These are phyloP conservation scores for Hansenula lynferdii DNA, from an alignment of 1,139 yeast species.

Conservation along the genomic window DNA sequence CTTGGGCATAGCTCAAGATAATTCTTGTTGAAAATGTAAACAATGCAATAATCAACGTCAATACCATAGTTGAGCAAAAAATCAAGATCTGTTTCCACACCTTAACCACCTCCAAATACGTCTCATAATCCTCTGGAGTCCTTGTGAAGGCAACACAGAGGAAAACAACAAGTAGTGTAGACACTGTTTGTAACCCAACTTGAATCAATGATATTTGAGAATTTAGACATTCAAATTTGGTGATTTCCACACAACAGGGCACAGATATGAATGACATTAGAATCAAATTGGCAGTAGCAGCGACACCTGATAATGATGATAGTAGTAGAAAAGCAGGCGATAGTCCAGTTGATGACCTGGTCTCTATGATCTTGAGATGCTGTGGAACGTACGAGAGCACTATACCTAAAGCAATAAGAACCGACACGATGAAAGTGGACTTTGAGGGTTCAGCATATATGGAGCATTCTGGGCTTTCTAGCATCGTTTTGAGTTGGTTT, in stretches of 20 bases:
- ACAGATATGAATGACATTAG: constrained; percentile 54
- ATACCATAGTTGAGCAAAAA: constrained; percentile 22
- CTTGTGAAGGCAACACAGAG: constrained; percentile 46
- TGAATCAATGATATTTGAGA: constrained; percentile 69
- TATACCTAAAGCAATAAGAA: constrained; percentile 48
- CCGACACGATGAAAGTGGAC: constrained; percentile 13
- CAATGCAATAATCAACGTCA: constrained; percentile 34
- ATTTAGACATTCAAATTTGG: constrained; percentile 57
- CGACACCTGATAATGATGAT: constrained; percentile 69
- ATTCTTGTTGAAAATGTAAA: constrained; percentile 26
- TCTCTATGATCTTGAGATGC: constrained; percentile 51
- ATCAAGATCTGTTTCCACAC: constrained; percentile 30
- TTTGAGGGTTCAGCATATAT: constrained; percentile 15
- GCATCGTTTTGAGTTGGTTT: not conserved
- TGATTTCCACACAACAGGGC: constrained; percentile 44
- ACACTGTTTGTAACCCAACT: constrained; percentile 60
- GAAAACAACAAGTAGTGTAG: constrained; percentile 57
- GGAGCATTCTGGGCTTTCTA: not conserved
- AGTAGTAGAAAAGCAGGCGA: constrained; percentile 69
- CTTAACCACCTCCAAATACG: constrained; percentile 36
- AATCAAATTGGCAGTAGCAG: constrained; percentile 65
- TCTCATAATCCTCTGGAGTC: constrained; percentile 42
- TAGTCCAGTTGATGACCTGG: constrained; percentile 73
- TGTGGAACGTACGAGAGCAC: constrained; percentile 77
- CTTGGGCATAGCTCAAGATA: constrained; percentile 41